A percentile compares a stretch with the other conserved stretches of the same genome.
These are phyloP conservation scores for Ustilago xerochloae DNA, from an alignment of 1,284 basidiomycete genomes.

Conservation along the genomic window DNA sequence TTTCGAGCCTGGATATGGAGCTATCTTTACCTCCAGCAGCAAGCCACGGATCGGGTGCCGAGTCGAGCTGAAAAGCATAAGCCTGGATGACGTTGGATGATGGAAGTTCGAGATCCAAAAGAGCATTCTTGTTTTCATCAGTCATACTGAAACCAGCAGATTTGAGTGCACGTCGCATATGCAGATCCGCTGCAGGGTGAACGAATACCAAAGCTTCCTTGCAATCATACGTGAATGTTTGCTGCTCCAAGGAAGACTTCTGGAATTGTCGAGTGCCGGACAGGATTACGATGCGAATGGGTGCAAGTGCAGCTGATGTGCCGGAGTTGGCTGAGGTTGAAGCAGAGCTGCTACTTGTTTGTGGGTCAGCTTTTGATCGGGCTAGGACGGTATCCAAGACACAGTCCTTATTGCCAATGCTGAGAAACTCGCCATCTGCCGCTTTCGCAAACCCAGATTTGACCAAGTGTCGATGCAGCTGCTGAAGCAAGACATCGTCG, in stretches of 20 bases:
- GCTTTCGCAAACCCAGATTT: conserved; percentile 7
- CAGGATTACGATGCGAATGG: conserved; percentile 22
- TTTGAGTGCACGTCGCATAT: conserved; percentile 44
- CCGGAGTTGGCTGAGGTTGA: too few relatives aligned
- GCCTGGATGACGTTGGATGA: background rate
- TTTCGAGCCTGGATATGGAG: conserved; percentile 34
- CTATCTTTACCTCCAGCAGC: conserved; percentile 50
- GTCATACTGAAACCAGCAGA: conserved; percentile 24
- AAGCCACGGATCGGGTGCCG: conserved; percentile 46
- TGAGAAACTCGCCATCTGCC: background rate
- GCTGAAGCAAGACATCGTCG: background rate
- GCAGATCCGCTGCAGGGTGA: conserved; percentile 48
- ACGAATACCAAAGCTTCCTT: conserved; percentile 43
- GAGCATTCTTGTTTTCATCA: conserved; percentile 30
- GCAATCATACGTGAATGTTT: conserved; percentile 4
- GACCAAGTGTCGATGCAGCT: background rate
- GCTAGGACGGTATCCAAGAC: conserved; percentile 16
- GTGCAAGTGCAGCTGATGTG: conserved; percentile 28
- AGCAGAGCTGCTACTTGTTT: background rate
- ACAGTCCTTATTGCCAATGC: background rate
- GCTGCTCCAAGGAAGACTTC: background rate
- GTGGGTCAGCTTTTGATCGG: background rate
- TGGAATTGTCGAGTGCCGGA: conserved; percentile 7
- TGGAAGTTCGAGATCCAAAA: conserved; percentile 5
- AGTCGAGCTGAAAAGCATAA: conserved; percentile 35